A percentile compares a stretch with the other conserved stretches of the same genome.
phyloP scores from a whole-genome alignment of 306 rosid genomes.

The Medicago ruthenica region DNA sequence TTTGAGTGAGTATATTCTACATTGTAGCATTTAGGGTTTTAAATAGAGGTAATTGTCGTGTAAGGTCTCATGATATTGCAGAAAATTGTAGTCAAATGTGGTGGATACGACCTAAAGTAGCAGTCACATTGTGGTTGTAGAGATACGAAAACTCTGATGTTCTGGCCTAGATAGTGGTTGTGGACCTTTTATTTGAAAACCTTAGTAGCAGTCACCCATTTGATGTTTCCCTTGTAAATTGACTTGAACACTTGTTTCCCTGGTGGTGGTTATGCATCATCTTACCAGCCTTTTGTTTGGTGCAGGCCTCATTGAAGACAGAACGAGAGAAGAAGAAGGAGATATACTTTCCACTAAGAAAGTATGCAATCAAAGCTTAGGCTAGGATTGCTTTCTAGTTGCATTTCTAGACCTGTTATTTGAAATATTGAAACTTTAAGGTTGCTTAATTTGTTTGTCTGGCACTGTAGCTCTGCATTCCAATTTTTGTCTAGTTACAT shows the following conservation, averaged over 20 bases:
- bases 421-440: conserved; percentile 15
- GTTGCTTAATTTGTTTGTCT: neutral
- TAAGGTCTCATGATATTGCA: no score
- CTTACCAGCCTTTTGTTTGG: neutral
- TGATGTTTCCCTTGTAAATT: neutral
- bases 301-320: conserved; percentile 81
- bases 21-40: neutral
- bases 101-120: no score
- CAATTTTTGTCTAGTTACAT: conserved; percentile 12
- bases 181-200: neutral
- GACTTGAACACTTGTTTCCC: neutral
- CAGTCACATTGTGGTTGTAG: no score
- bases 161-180: neutral
- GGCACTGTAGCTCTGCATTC: neutral
- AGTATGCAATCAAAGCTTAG: conserved; percentile 92
- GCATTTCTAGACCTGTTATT: neutral
- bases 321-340: conserved; percentile 85
- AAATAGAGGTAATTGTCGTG: no score
- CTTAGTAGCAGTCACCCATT: neutral
- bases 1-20: neutral
- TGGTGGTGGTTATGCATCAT: neutral
- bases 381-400: conserved; percentile 37
- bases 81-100: no score
- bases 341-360: conserved; percentile 77
- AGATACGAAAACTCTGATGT: no score